Evolutionary conservation across 441 rosid genomes (phyloP).

Genomic region (Populus hybrid): DNA sequence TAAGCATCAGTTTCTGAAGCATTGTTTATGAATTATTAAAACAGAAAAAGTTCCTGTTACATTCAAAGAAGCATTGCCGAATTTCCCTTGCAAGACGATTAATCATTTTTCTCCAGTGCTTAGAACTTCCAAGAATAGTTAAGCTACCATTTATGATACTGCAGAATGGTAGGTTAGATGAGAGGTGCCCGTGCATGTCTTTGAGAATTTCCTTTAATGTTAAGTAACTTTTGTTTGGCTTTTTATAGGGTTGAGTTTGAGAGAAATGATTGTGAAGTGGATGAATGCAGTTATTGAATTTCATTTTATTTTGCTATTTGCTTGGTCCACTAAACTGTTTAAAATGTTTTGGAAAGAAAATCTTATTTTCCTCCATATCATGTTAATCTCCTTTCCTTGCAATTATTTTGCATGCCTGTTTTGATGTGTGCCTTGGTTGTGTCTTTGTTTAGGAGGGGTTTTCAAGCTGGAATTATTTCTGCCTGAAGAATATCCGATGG

Average conservation of each 20-base stretch:
- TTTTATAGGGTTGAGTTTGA: neutral
- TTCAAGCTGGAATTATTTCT: slow-evolving; percentile 97
- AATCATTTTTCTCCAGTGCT: neutral
- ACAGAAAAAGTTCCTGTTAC: neutral
- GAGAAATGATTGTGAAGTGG: neutral
- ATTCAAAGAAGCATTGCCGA: neutral
- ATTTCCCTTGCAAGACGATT: neutral
- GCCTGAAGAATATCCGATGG: slow-evolving; percentile 99
- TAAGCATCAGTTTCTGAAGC: neutral
- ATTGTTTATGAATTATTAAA: neutral
- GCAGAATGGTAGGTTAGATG: neutral
- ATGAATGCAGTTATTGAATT: neutral
- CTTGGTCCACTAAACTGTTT: neutral
- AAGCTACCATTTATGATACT: neutral
- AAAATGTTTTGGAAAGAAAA: neutral
- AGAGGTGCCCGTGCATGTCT: neutral
- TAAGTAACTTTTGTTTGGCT: neutral
- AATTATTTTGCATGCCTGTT: neutral
- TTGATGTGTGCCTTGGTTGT: slow-evolving; percentile 19
- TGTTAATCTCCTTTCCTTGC: neutral
- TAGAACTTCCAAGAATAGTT: neutral
- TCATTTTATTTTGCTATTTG: neutral
- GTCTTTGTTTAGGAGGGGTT: slow-evolving; percentile 66
- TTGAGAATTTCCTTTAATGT: neutral
- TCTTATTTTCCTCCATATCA: neutral